These are phyloP conservation scores for Pyricularia sp. DNA, from an alignment of 2,329 filamentous ascomycete genomes.

Conservation along the genomic window DNA sequence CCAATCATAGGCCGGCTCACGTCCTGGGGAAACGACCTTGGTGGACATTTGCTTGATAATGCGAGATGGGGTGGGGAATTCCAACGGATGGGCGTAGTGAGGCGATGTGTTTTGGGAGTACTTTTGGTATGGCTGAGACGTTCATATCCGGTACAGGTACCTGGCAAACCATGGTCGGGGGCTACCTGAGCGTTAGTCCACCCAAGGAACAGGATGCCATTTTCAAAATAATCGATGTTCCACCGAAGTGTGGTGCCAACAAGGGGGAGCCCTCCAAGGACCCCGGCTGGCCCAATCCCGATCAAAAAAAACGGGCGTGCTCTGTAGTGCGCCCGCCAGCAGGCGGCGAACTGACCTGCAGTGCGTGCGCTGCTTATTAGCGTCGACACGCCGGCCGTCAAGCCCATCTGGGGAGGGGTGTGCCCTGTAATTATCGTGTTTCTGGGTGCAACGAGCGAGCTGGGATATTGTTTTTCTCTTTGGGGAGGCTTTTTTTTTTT, in stretches of 20 bases:
- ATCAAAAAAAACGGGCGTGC: neutral
- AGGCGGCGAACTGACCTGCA: neutral
- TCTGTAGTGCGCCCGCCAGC: neutral
- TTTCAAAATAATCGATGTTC: too few species aligned
- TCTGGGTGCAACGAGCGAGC: neutral
- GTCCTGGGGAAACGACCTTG: neutral
- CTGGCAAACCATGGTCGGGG: neutral
- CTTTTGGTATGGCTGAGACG: neutral
- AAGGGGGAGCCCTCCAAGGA: neutral
- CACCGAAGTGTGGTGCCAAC: neutral
- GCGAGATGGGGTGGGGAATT: neutral
- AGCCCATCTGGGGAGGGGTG: neutral
- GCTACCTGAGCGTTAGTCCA: neutral
- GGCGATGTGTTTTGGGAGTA: neutral
- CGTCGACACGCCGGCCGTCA: neutral
- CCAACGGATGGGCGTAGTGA: neutral
- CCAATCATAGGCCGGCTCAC: neutral
- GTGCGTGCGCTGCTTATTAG: neutral
- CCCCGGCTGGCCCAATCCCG: neutral
- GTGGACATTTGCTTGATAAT: neutral
- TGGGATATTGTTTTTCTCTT: conserved; percentile 6
- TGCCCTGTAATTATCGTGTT: conserved; percentile 3
- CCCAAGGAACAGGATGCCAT: too few species aligned
- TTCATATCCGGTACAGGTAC: neutral
- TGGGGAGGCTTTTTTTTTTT: conserved; percentile 1